Evolutionary conservation across 257 asterid species (phyloP).

Genomic region (Euphrasia confusa): DNA sequence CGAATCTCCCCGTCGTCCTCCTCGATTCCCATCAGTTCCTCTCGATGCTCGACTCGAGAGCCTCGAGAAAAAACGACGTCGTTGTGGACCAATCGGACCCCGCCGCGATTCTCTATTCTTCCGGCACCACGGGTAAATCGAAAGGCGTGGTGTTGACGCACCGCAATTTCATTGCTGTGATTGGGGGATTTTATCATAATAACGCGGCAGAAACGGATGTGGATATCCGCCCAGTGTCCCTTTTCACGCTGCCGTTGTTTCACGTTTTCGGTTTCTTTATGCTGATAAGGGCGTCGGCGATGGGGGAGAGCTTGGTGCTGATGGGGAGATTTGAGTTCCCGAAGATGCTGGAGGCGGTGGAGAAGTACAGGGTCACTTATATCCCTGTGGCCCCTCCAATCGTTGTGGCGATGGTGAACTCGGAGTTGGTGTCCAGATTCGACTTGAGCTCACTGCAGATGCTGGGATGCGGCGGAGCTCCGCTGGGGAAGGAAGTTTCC

Average conservation of each 20-base stretch:
- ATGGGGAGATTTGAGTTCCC: slow-evolving; percentile 69
- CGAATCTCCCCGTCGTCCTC: slow-evolving; percentile 28
- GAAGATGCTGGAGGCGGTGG: slow-evolving; percentile 62
- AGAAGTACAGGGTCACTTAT: slow-evolving; percentile 53
- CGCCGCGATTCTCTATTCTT: slow-evolving; percentile 80
- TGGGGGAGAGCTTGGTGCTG: slow-evolving; percentile 65
- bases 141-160: slow-evolving; percentile 79
- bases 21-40: slow-evolving; percentile 52
- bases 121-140: slow-evolving; percentile 82
- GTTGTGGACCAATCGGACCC: slow-evolving; percentile 46
- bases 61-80: slow-evolving; percentile 2
- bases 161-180: slow-evolving; percentile 57
- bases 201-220: too few relatives aligned
- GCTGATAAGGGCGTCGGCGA: slow-evolving; percentile 55
- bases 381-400: slow-evolving; percentile 90
- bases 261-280: slow-evolving; percentile 83
- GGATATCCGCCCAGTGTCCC: slow-evolving; percentile 27
- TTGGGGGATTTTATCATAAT: slow-evolving; percentile 35
- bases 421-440: slow-evolving; percentile 58
- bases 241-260: slow-evolving; percentile 72
- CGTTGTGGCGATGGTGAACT: slow-evolving; percentile 76
- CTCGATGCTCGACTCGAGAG: slow-evolving; percentile 37
- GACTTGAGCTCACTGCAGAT: slow-evolving; percentile 60
- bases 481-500: slow-evolving; percentile 77
- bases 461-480: slow-evolving; percentile 87